phyloP scores from a whole-genome alignment of 2,329 filamentous ascomycete species.

The Aspergillus costaricaensis region DNA sequence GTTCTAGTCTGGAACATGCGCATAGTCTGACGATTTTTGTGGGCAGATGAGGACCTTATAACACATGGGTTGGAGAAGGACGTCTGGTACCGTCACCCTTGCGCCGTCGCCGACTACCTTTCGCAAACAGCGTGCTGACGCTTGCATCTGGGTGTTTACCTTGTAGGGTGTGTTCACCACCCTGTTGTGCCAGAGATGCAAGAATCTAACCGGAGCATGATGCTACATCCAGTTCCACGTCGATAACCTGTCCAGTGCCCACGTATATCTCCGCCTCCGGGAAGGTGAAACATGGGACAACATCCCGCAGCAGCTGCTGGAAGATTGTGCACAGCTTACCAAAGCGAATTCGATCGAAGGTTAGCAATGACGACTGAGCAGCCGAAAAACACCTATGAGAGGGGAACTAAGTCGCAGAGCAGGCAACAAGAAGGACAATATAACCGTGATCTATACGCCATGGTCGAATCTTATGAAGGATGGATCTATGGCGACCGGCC shows the following conservation, averaged over 20 bases:
- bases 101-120: not conserved
- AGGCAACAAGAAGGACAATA: constrained; percentile 99
- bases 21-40: constrained; percentile 17
- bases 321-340: constrained; percentile 92
- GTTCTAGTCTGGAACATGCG: constrained; percentile 4
- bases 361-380: constrained; percentile 34
- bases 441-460: constrained; percentile 95
- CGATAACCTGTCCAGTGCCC: constrained; percentile 94
- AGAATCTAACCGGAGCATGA: constrained; percentile 10
- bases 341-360: constrained; percentile 99
- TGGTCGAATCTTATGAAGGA: constrained; percentile 97
- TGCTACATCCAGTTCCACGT: constrained; percentile 73
- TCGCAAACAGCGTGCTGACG: constrained; percentile 1
- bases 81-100: constrained; percentile 67
- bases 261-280: constrained; percentile 86
- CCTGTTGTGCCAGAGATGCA: not conserved
- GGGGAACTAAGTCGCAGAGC: constrained; percentile 19
- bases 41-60: constrained; percentile 89
- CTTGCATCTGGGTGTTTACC: not conserved
- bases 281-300: constrained; percentile 81
- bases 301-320: constrained; percentile 72
- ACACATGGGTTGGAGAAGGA: constrained; percentile 93
- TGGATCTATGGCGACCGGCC: constrained; percentile 90
- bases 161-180: constrained; percentile 34
- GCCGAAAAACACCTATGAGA: not conserved